A percentile compares a stretch with the other conserved stretches of the same genome.
Conservation (phyloP, 148 eudicot genomes). For the Cornus controversa region DNA sequence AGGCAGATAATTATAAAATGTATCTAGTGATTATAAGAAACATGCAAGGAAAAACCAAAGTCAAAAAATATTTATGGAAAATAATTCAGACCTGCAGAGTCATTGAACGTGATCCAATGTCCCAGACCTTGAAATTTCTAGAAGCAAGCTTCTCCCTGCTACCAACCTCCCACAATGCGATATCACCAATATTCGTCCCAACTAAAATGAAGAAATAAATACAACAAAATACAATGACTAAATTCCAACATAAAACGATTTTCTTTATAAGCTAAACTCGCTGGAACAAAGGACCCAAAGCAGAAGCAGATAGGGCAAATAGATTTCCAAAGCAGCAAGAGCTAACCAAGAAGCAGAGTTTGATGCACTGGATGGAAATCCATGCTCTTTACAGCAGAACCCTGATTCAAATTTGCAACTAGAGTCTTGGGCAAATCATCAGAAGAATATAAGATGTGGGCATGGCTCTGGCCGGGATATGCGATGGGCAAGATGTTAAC, state of each 20-base stretch:
- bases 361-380: slow-evolving; percentile 70
- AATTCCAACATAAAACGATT: not conserved
- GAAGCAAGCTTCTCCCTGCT: slow-evolving; percentile 38
- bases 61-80: not conserved
- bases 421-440: slow-evolving; percentile 67
- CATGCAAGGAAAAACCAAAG: not conserved
- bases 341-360: slow-evolving; percentile 60
- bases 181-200: slow-evolving; percentile 67
- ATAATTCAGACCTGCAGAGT: slow-evolving; percentile 48
- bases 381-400: slow-evolving; percentile 65
- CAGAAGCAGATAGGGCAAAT: not conserved
- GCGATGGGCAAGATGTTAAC: slow-evolving; percentile 39
- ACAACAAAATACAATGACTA: not conserved
- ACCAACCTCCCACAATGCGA: slow-evolving; percentile 60
- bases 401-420: slow-evolving; percentile 47
- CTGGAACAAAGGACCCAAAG: not conserved
- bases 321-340: not conserved
- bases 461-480: slow-evolving; percentile 39
- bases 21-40: not conserved
- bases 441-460: slow-evolving; percentile 27
- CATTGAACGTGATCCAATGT: slow-evolving; percentile 45
- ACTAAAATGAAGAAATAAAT: slow-evolving; percentile 33
- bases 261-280: not conserved
- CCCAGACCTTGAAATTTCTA: slow-evolving; percentile 63
- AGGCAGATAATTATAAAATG: slow-evolving; percentile 1